phyloP scores from a whole-genome alignment of 2,329 filamentous ascomycete species.

The Daldinia eschscholtzii region DNA sequence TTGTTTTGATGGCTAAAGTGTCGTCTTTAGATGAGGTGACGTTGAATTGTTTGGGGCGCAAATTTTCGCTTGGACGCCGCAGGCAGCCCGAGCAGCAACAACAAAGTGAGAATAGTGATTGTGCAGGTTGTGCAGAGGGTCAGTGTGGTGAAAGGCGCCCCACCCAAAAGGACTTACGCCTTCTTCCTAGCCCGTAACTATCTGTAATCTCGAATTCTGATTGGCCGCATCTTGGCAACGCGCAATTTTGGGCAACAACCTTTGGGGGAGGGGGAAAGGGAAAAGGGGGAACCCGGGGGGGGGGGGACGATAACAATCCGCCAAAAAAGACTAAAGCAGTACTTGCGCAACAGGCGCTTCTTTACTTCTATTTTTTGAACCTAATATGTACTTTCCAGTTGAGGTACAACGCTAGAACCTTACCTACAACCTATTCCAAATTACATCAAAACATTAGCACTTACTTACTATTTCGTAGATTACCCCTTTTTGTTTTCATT shows the following conservation, averaged over 20 bases:
- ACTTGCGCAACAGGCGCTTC: background rate
- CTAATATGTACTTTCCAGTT: constrained; percentile 3
- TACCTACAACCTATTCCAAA: background rate
- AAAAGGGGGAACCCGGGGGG: constrained; percentile 13
- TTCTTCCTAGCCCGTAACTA: constrained; percentile 21
- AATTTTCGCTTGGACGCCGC: constrained; percentile 58
- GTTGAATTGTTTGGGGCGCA: constrained; percentile 68
- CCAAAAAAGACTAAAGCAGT: constrained; percentile 3
- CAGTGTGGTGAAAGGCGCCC: constrained; percentile 11
- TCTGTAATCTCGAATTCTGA: background rate
- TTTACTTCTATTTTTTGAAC: constrained; percentile 8
- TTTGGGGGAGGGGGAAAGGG: constrained; percentile 9
- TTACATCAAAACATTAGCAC: background rate
- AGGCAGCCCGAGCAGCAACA: constrained; percentile 42
- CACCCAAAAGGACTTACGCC: constrained; percentile 10
- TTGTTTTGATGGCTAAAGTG: constrained; percentile 67
- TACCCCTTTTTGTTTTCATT: background rate
- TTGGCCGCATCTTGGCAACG: constrained; percentile 10
- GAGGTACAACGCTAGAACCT: background rate
- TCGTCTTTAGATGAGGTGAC: constrained; percentile 63
- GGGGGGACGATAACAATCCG: constrained; percentile 10
- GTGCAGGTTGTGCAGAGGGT: constrained; percentile 32
- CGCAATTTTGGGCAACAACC: constrained; percentile 24
- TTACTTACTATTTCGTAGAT: background rate
- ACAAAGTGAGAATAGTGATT: constrained; percentile 37